Evolutionary conservation across 495 filamentous ascomycete species (phyloP), one percentile per base, ranked within the genome.

Genomic region (Aspergillus mulundensis): DNA sequence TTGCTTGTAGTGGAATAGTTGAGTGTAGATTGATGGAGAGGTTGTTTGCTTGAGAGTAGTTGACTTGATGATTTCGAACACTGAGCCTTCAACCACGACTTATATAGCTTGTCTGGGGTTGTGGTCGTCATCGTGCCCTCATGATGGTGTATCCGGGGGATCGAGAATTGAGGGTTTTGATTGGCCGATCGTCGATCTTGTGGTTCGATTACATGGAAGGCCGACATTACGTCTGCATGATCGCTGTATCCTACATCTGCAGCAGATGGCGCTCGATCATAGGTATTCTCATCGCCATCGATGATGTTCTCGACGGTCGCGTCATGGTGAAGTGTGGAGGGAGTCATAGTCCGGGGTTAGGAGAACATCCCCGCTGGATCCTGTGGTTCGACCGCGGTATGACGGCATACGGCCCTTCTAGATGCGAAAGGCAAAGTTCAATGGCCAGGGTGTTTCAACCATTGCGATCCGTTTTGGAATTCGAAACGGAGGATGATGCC

Each of bases 51-150:
- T 28, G 25, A 28, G 25, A 28, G 4, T 32, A 32, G 23, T 32
- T 49, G 28, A 19, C 7, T 36, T 36, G 46, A 36, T 49, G 6
- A 12, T 12, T 49, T 34, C 28, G 3, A 3, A 49, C 19, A 7
- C 6, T 49, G 7, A 20, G 15, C 10, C 1, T 19, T 36, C 12
- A 15, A 36, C 32, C 12, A n/a, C n/a, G 2, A 14, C 2, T 7
- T 43, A 24, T 11, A 28, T 43, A 38, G 19, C 30, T 36, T 36
- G 34, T 30, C n/a, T 34, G 20, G 6, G 8, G 15, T 32, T 8
- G 12, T 19, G 40, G 8, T 40, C 40, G 51, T 54, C 51, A 54
- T 54, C 25, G 42, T 45, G 51, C 1, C n/a, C 30, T 54, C 51
- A 54, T n/a, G 40, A 45, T 36, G 51, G 24, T 53, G 50, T 54